These are phyloP conservation scores for Penicillium verrucosum DNA, from an alignment of 2,329 filamentous ascomycete genomes.

Conservation along the genomic window DNA sequence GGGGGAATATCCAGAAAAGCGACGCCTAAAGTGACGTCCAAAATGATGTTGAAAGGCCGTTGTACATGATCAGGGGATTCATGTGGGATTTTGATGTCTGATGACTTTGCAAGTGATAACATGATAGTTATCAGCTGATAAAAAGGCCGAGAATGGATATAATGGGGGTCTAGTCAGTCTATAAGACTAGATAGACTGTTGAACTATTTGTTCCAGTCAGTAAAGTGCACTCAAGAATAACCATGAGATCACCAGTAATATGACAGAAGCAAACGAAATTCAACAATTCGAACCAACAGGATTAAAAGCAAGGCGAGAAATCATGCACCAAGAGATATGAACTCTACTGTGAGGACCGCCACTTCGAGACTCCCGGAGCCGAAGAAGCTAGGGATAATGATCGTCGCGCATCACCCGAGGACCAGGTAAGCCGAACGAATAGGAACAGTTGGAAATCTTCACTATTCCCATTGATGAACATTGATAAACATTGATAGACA, in stretches of 20 bases:
- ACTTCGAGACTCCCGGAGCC: background rate
- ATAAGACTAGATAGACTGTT: too few relatives aligned
- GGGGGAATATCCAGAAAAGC: too few relatives aligned
- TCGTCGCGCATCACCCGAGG: conserved; percentile 2
- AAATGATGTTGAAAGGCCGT: too few relatives aligned
- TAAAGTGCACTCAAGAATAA: background rate
- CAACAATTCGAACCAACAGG: background rate
- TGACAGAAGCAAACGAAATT: background rate
- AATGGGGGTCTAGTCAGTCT: too few relatives aligned
- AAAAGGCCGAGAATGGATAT: too few relatives aligned
- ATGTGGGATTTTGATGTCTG: background rate
- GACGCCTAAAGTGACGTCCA: too few relatives aligned
- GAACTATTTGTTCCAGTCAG: background rate
- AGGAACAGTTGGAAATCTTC: background rate
- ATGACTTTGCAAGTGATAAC: too few relatives aligned
- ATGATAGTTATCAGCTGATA: too few relatives aligned
- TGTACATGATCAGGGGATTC: background rate
- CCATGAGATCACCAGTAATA: background rate
- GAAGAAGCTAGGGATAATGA: conserved; percentile 5
- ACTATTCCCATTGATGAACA: background rate
- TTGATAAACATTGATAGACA: too few relatives aligned
- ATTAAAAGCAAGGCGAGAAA: background rate
- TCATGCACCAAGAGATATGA: background rate
- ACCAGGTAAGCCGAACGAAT: background rate
- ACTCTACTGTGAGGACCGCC: background rate